These are phyloP conservation scores for Neocatenulostroma microsporum DNA, from an alignment of 2,329 filamentous ascomycete species.

Conservation along the genomic window DNA sequence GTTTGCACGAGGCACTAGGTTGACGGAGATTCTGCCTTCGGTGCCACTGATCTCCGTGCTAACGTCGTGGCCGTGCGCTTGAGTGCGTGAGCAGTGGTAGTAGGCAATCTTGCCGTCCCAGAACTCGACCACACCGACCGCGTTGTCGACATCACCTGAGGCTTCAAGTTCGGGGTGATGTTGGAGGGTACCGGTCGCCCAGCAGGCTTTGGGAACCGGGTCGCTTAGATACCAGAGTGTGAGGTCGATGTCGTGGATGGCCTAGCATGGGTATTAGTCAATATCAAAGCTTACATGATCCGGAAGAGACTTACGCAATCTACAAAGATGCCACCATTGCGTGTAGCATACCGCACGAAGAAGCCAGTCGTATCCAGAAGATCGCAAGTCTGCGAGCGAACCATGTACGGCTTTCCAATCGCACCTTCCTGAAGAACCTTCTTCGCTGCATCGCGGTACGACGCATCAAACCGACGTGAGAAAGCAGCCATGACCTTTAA, in stretches of 20 bases:
- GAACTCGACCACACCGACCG: constrained; percentile 39
- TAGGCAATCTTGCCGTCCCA: constrained; percentile 38
- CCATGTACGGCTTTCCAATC: constrained; percentile 35
- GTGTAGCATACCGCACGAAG: constrained; percentile 36
- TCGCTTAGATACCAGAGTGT: constrained; percentile 36
- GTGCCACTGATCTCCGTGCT: constrained; percentile 38
- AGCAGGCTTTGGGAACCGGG: constrained; percentile 29
- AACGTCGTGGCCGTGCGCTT: constrained; percentile 38
- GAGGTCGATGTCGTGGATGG: constrained; percentile 41
- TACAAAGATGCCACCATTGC: constrained; percentile 39
- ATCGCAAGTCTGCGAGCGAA: constrained; percentile 40
- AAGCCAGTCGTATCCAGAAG: constrained; percentile 33
- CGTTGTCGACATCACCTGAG: constrained; percentile 38
- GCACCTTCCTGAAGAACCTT: constrained; percentile 30
- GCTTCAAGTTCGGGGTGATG: constrained; percentile 33
- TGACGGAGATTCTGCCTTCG: constrained; percentile 32
- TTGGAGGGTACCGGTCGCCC: constrained; percentile 19
- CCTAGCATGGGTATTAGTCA: constrained; percentile 4
- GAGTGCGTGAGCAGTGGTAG: constrained; percentile 39
- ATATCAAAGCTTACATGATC: background rate
- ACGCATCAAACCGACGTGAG: constrained; percentile 39
- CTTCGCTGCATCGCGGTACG: constrained; percentile 32
- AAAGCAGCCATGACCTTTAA: constrained; percentile 41
- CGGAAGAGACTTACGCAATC: constrained; percentile 24
- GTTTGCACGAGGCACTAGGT: constrained; percentile 25